These are phyloP conservation scores for Claviceps citrina DNA, from an alignment of 2,329 filamentous ascomycete genomes.

Conservation along the genomic window DNA sequence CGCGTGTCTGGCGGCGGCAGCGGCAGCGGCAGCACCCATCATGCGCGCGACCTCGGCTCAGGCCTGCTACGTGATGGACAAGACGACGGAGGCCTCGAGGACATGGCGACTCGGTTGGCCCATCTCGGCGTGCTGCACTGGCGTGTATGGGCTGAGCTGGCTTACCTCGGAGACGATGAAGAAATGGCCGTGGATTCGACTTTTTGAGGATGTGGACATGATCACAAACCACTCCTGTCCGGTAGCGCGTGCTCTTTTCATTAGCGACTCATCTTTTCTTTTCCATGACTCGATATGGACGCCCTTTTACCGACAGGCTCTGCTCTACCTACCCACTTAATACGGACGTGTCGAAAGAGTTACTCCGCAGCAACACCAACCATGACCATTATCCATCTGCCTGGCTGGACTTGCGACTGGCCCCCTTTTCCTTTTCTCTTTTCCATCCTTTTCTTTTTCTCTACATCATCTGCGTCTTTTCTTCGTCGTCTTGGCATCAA, in stretches of 20 bases:
- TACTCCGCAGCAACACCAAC: background rate
- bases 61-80: constrained; percentile 24
- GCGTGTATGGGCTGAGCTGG: constrained; percentile 69
- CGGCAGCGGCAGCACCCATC: constrained; percentile 20
- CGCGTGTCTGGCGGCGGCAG: constrained; percentile 26
- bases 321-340: background rate
- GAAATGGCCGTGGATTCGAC: constrained; percentile 18
- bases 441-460: background rate
- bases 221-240: background rate
- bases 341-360: background rate
- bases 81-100: constrained; percentile 40
- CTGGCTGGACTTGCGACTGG: background rate
- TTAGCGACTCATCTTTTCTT: background rate
- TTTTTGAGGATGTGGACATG: background rate
- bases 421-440: background rate
- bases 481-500: background rate
- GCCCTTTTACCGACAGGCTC: background rate
- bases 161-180: constrained; percentile 40
- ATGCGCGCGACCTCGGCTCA: constrained; percentile 18
- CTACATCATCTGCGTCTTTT: background rate
- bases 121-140: constrained; percentile 80
- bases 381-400: background rate
- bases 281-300: background rate
- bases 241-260: background rate
- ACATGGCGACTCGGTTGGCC: constrained; percentile 62